These are phyloP conservation scores for Tinospora cordifolia DNA, from an alignment of 164 flowering plant genomes.

Conservation along the genomic window DNA sequence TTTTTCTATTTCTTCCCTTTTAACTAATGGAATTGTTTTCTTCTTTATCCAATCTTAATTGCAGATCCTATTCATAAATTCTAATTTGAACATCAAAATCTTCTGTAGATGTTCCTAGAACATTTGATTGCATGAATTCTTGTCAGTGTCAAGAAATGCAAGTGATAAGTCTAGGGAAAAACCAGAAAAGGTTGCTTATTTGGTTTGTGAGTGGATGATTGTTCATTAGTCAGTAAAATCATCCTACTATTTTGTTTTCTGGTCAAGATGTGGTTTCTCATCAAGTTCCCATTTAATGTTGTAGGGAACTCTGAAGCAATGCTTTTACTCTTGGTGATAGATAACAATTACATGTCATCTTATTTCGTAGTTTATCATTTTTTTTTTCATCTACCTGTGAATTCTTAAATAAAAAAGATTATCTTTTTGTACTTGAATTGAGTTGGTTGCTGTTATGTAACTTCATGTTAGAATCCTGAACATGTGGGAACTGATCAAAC, in stretches of 20 bases:
- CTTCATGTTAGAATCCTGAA: conserved; percentile 10
- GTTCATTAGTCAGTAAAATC: neutral
- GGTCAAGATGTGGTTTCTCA: neutral
- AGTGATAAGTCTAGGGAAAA: neutral
- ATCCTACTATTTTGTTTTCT: neutral
- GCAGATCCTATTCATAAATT: too few species aligned
- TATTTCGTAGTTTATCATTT: neutral
- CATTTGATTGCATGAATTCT: neutral
- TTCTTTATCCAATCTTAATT: too few species aligned
- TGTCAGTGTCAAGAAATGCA: neutral
- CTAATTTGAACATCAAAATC: too few species aligned
- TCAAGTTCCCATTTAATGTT: neutral
- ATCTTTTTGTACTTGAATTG: neutral
- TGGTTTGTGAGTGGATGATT: neutral
- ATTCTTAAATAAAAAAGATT: neutral
- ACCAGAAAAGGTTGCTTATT: neutral
- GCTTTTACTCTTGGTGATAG: neutral
- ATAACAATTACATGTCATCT: neutral
- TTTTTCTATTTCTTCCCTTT: too few species aligned
- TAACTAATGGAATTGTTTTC: too few species aligned
- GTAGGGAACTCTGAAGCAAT: neutral
- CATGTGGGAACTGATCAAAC: conserved; percentile 61
- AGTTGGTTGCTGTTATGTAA: neutral
- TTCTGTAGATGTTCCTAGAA: too few species aligned
- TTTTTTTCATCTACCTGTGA: neutral